phyloP scores from a whole-genome alignment of 345 rosid species.

The Sapria himalayana region DNA sequence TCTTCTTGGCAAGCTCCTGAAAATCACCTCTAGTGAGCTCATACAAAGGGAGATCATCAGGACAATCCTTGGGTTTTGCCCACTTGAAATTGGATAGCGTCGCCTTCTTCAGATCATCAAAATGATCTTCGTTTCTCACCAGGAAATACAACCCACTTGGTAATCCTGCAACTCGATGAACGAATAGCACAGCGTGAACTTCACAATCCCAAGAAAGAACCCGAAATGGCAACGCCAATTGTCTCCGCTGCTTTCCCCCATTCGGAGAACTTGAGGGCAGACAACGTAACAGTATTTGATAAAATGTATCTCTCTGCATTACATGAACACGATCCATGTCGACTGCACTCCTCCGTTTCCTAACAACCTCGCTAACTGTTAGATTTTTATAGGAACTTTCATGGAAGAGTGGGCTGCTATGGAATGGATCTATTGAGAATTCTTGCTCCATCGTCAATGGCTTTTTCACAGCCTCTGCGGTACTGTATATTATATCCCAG shows the following conservation, averaged over 20 bases:
- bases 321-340: conserved; percentile 60
- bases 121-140: conserved; percentile 72
- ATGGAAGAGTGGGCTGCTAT: conserved; percentile 23
- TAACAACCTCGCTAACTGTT: conserved; percentile 30
- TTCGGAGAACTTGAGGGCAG: conserved; percentile 46
- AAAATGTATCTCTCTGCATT: conserved; percentile 43
- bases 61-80: conserved; percentile 70
- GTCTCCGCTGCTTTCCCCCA: conserved; percentile 32
- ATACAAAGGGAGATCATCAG: conserved; percentile 42
- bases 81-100: conserved; percentile 40
- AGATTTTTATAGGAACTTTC: conserved; percentile 29
- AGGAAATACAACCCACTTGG: conserved; percentile 64
- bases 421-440: conserved; percentile 19
- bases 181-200: conserved; percentile 75
- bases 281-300: conserved; percentile 70
- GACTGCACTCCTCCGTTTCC: conserved; percentile 84
- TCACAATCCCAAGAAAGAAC: conserved; percentile 74
- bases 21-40: conserved; percentile 40
- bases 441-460: conserved; percentile 15
- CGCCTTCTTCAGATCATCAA: conserved; percentile 31
- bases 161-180: conserved; percentile 52
- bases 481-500: conserved; percentile 57
- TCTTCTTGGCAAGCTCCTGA: conserved; percentile 35
- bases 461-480: conserved; percentile 61
- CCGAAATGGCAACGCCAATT: conserved; percentile 49